Conservation (phyloP, 1,284 basidiomycete species). For the Fomitopsis betulina region DNA sequence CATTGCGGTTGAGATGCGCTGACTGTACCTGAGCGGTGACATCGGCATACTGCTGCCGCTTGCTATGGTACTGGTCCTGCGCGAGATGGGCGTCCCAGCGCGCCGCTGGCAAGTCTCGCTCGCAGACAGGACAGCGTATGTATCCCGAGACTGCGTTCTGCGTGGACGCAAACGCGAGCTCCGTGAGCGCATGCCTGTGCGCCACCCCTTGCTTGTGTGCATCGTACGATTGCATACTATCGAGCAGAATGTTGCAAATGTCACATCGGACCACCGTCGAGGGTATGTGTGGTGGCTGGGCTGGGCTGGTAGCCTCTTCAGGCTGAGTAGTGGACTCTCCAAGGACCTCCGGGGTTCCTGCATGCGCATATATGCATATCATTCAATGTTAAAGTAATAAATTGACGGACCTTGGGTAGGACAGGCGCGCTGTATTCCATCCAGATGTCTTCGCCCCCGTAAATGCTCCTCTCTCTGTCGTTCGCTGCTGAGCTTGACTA, state of each 20-base stretch:
- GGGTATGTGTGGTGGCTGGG: neutral
- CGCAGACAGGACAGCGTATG: conserved; percentile 10
- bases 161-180: neutral
- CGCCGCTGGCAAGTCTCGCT: conserved; percentile 7
- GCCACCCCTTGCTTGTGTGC: neutral
- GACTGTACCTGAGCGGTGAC: conserved; percentile 2
- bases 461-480: neutral
- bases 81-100: conserved; percentile 10
- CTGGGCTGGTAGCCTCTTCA: neutral
- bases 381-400: neutral
- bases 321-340: neutral
- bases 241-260: conserved; percentile 1
- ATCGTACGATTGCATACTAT: neutral
- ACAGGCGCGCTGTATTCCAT: neutral
- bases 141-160: conserved; percentile 1
- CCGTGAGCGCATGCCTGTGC: neutral
- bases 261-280: neutral
- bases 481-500: neutral
- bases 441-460: neutral
- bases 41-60: conserved; percentile 3
- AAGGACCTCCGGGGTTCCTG: neutral
- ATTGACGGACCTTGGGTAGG: neutral
- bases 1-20: conserved; percentile 13
- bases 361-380: neutral
- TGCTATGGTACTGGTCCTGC: conserved; percentile 4